phyloP scores from a whole-genome alignment of 2,329 filamentous ascomycete species.

The Podosphaera aphanis region DNA sequence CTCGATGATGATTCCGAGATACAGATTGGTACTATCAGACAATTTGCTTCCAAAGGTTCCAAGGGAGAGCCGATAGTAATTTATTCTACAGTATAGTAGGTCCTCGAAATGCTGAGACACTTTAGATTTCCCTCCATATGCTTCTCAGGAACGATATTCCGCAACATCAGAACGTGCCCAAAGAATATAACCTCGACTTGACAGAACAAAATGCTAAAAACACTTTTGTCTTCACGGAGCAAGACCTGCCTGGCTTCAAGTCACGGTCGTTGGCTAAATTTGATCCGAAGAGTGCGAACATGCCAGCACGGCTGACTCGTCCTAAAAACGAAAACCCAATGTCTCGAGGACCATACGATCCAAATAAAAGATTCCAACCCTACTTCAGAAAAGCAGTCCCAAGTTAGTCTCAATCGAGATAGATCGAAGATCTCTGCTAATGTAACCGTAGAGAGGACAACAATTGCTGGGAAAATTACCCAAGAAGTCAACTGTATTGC shows the following conservation, averaged over 20 bases:
- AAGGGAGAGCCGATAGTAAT: slow-evolving; percentile 24
- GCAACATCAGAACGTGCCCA: slow-evolving; percentile 54
- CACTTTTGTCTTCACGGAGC: slow-evolving; percentile 81
- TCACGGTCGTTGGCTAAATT: slow-evolving; percentile 30
- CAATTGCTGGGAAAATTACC: slow-evolving; percentile 44
- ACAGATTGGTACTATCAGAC: slow-evolving; percentile 47
- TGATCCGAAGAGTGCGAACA: slow-evolving; percentile 32
- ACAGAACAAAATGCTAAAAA: slow-evolving; percentile 48
- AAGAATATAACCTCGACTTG: slow-evolving; percentile 65
- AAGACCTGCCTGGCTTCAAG: slow-evolving; percentile 63
- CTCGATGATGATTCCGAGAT: slow-evolving; percentile 65
- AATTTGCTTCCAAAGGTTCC: slow-evolving; percentile 23
- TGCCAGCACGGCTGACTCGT: slow-evolving; percentile 28
- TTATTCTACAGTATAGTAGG: background rate
- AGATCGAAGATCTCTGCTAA: slow-evolving; percentile 6
- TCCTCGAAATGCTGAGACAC: background rate
- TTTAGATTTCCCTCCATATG: slow-evolving; percentile 31
- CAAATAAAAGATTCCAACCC: slow-evolving; percentile 32
- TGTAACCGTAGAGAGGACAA: slow-evolving; percentile 46
- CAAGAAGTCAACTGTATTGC: slow-evolving; percentile 59
- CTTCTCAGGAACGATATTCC: slow-evolving; percentile 40
- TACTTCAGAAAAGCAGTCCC: slow-evolving; percentile 52
- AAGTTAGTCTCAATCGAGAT: slow-evolving; percentile 29
- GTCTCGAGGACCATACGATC: slow-evolving; percentile 19
- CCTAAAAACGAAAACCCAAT: slow-evolving; percentile 23